Base-by-base conservation (phyloP, 306 rosid species). In the Medicago truncatula region DNA sequence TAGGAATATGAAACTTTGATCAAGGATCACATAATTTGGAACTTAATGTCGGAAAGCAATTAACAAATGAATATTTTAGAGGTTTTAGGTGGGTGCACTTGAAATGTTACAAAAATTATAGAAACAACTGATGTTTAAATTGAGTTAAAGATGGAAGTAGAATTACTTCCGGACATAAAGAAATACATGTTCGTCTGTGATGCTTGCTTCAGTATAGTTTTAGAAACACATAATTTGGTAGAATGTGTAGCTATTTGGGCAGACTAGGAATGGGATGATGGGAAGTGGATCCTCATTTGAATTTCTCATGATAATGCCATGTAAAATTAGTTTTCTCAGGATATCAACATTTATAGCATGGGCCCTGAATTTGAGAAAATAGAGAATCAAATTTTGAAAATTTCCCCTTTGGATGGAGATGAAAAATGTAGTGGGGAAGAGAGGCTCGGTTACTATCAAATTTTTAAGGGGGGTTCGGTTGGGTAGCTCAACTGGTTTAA, bases 11-110 rank as follows among this genome's bases (percentile, higher is more conserved):
- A 40, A 7, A 31, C 5, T 21, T 56, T 15, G 10, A 18, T 58
- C 9, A 21, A 25, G 71, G 41, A 73, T 59, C 40, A 12, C 36
- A 52, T 41, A 65, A 21, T 34, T 67, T 17, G 62, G 52, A 69
- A 66, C 40, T 38, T 59, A 70, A 16, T 79, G 18, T 57, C 1
- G 31, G 44, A 38, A 70, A 38, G 18, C 62, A 39, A 43, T 69
- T 17, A 40, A 47, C 38, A 3, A 69, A 63, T 58, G 9, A 40
- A 63, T 63, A 40, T 23, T 18, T 9, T 21, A 34, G 31, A 14
- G 65, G 60, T 17, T 43, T 77, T n/a, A 28, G 4, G 31, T 28
- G 9, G 36, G 66, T 9, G 66, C 31, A 43, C 41, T 36, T 38
- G 59, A 31, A 65, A 54, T 28, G 67, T 54, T 43, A 28, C 11